A percentile compares a stretch with the other conserved stretches of the same genome.
These are phyloP conservation scores for Prunus persica DNA, from an alignment of 306 rosid species.

Conservation along the genomic window DNA sequence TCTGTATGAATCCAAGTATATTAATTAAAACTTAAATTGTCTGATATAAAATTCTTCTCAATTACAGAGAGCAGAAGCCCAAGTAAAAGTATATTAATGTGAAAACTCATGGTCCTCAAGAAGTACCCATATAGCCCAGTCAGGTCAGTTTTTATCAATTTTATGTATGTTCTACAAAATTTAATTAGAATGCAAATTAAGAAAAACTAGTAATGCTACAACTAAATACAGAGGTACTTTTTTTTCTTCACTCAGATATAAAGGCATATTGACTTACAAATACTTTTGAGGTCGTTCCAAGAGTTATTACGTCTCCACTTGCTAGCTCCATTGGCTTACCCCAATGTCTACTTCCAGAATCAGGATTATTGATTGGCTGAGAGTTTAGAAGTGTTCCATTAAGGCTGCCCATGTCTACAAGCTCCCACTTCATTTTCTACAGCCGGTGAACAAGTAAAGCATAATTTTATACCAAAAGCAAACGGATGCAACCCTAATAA, in stretches of 20 bases:
- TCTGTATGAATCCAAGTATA: constrained; percentile 2
- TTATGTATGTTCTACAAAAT: background rate
- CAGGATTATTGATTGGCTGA: constrained; percentile 63
- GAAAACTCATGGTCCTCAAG: background rate
- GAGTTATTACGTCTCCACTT: constrained; percentile 82
- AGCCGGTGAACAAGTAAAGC: constrained; percentile 24
- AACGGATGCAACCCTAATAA: constrained; percentile 23
- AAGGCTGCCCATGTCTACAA: constrained; percentile 93
- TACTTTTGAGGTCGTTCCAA: constrained; percentile 84
- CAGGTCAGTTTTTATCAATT: background rate
- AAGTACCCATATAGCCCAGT: background rate
- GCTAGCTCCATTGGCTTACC: constrained; percentile 68
- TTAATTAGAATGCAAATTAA: background rate
- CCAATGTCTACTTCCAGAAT: constrained; percentile 72
- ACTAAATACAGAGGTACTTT: background rate
- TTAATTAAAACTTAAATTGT: background rate
- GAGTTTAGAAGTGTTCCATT: constrained; percentile 89
- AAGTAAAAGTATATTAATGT: background rate
- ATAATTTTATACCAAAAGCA: constrained; percentile 20
- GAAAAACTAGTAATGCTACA: background rate
- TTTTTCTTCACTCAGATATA: constrained; percentile 1
- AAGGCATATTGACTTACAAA: constrained; percentile 49
- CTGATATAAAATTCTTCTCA: background rate
- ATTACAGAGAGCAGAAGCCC: background rate
- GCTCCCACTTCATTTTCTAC: constrained; percentile 92